Evolutionary conservation across 768 basidiomycete genomes (phyloP), one percentile per base, ranked within the genome.

Genomic region (Lactarius psammicola): DNA sequence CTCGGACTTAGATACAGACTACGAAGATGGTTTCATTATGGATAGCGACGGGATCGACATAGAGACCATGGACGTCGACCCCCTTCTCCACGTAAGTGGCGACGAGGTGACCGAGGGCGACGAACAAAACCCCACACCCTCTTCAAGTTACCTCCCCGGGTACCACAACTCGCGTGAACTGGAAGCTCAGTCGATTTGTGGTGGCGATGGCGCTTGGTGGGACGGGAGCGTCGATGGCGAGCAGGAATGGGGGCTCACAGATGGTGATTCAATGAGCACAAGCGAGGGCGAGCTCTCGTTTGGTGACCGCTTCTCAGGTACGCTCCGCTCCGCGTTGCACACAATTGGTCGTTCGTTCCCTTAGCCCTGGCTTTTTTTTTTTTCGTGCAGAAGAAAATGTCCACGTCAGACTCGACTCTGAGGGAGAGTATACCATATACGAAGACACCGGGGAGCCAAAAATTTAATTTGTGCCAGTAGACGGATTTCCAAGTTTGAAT

Each of bases 31-130:
- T 26, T 65, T 68, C 31, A 67, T n/a, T n/a, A n/a, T 72, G 46
- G 70, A 67, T 42, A 71, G 71, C 51, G 69, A 67, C 28, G 70
- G 69, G 7, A 51, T 63, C 38, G 74, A 71, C 42, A 8, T 69
- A n/a, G 72, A 73, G 17, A 53, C 63, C 9, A 71, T 73, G 54
- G 74, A 74, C 56, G 44, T 68, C 15, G 71, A 66, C 5, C 69
- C 54, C 7, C 68, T 68, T 46, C 55, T 49, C 13, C 23, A 8
- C 7, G 20, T 26, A 31, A 18, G 30, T n/a, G 49, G 18, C 17
- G 69, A 68, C 18, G 72, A 72, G 30, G 80, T 79, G 55, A 79
- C 79, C 74, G 78, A 75, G n/a, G 74, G 78, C 49, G 80, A 79
- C 42, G 81, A 83, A 59, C 78, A 78, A 23, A 66, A 69, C 18